A percentile compares a stretch with the other conserved stretches of the same genome.
Evolutionary conservation across 306 rosid species (phyloP).

Genomic region (Cucumis hystrix): DNA sequence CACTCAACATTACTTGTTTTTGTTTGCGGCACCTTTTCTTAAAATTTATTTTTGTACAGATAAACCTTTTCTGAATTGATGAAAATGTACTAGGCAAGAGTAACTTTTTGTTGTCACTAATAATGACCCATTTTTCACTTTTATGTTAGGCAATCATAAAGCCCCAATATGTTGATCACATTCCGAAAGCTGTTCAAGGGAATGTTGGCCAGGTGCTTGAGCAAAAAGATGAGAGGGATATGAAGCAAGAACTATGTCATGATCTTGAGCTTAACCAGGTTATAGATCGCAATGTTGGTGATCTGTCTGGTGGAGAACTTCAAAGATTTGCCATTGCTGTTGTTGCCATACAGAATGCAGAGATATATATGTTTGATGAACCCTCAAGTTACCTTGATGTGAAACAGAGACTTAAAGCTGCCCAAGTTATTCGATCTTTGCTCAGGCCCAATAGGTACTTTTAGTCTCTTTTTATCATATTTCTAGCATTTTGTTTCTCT

Average conservation of each 20-base stretch:
- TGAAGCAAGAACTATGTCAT: constrained; percentile 53
- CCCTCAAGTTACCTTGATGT: constrained; percentile 99
- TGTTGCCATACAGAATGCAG: constrained; percentile 90
- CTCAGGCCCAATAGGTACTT: constrained; percentile 80
- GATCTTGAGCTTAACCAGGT: constrained; percentile 93
- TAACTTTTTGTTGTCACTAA: neutral
- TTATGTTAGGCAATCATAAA: constrained; percentile 68
- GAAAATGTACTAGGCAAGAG: neutral
- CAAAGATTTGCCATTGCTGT: constrained; percentile 98
- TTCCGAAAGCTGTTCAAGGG: constrained; percentile 97
- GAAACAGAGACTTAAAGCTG: constrained; percentile 93
- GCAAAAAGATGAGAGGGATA: constrained; percentile 71
- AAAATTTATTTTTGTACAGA: neutral
- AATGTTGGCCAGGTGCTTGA: constrained; percentile 88
- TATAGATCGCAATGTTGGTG: constrained; percentile 89
- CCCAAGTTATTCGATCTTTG: constrained; percentile 80
- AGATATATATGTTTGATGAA: constrained; percentile 95
- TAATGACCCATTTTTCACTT: neutral
- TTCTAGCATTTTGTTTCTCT: neutral
- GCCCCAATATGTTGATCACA: constrained; percentile 97
- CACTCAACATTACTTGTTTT: neutral
- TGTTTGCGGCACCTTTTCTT: neutral
- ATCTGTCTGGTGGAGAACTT: constrained; percentile 97
- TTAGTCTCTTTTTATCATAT: neutral
- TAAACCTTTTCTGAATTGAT: neutral